Percentiles rank a stretch among this genome's conserved stretches.
Evolutionary conservation across 768 basidiomycete genomes (phyloP).

Genomic region (Boletus edulis): DNA sequence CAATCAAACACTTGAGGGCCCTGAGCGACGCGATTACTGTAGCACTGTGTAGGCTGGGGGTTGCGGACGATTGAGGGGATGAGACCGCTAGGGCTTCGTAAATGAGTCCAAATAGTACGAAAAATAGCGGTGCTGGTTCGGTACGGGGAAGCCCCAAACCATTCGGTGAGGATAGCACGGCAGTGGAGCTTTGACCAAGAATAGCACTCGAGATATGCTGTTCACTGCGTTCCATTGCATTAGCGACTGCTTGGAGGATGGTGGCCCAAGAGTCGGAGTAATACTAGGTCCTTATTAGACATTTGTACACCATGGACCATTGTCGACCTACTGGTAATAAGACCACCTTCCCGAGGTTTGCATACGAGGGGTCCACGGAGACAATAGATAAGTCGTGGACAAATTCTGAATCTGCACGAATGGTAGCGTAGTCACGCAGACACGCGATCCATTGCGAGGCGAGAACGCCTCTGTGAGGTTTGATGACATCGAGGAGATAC

Average conservation of each 20-base stretch:
- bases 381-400: slow-evolving; percentile 72
- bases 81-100: slow-evolving; percentile 81
- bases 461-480: slow-evolving; percentile 72
- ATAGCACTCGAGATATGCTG: slow-evolving; percentile 73
- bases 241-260: slow-evolving; percentile 83
- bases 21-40: slow-evolving; percentile 64
- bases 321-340: slow-evolving; percentile 72
- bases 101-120: slow-evolving; percentile 88
- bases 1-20: slow-evolving; percentile 77
- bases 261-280: slow-evolving; percentile 80
- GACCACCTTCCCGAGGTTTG: slow-evolving; percentile 87
- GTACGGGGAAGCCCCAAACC: slow-evolving; percentile 28
- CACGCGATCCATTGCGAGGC: slow-evolving; percentile 86
- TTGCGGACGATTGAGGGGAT: slow-evolving; percentile 53
- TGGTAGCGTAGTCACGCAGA: slow-evolving; percentile 88
- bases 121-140: slow-evolving; percentile 82
- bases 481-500: slow-evolving; percentile 79
- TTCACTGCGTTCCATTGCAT: slow-evolving; percentile 70
- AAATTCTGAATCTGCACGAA: slow-evolving; percentile 86
- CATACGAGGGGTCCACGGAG: slow-evolving; percentile 78
- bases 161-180: slow-evolving; percentile 17
- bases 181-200: slow-evolving; percentile 53
- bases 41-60: slow-evolving; percentile 40
- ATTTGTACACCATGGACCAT: neutral
- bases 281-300: slow-evolving; percentile 52